Evolutionary conservation across 495 filamentous ascomycete species (phyloP).

Genomic region (Staphylotrichum longicolle): DNA sequence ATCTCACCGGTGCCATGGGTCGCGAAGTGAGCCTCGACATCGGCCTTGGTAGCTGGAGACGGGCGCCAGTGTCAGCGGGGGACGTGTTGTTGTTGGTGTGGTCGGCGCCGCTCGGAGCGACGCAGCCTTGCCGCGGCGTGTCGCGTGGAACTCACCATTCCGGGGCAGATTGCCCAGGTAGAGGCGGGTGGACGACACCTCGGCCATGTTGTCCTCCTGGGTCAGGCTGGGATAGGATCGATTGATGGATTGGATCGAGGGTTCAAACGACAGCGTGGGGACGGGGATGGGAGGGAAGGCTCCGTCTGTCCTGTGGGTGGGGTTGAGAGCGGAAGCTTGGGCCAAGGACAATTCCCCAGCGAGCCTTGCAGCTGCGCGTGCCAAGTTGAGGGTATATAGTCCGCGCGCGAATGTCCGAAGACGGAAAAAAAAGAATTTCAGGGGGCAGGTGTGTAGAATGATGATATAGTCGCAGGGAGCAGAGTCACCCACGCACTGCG

Average conservation of each 20-base stretch:
- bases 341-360: background rate
- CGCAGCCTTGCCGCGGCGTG: background rate
- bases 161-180: constrained; percentile 98
- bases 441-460: background rate
- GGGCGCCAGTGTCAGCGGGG: constrained; percentile 19
- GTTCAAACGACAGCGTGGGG: constrained; percentile 1
- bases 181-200: constrained; percentile 89
- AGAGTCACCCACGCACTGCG: background rate
- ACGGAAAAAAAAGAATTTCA: background rate
- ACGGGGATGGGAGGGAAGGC: background rate
- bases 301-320: constrained; percentile 7
- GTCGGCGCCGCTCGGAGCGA: constrained; percentile 11
- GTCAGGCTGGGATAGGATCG: constrained; percentile 3
- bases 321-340: constrained; percentile 5
- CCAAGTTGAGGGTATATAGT: background rate
- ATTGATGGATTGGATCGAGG: constrained; percentile 1
- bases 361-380: constrained; percentile 3
- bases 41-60: constrained; percentile 81
- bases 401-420: background rate
- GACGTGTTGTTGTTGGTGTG: background rate
- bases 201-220: constrained; percentile 51
- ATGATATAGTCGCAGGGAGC: background rate
- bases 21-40: constrained; percentile 93
- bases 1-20: constrained; percentile 95
- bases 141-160: constrained; percentile 66